Conservation (phyloP, 139 green algal genomes). For the Yamagishiella unicocca region DNA sequence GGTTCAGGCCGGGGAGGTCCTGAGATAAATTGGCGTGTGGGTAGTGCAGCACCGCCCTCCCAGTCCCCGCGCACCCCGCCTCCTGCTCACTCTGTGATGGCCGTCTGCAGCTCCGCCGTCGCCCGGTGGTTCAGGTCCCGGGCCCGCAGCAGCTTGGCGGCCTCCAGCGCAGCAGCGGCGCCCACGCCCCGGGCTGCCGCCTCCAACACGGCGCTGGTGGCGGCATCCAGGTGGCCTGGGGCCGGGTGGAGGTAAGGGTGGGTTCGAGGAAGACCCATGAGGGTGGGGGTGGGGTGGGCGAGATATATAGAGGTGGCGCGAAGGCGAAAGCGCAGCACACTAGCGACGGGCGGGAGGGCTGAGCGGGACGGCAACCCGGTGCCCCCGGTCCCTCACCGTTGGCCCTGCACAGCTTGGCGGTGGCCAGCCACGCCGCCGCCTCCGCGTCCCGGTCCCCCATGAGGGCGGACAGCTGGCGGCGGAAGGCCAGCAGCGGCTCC, state of each 20-base stretch:
- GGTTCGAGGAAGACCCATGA: too few species aligned
- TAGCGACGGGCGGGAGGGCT: too few species aligned
- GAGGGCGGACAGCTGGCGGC: conserved; percentile 78
- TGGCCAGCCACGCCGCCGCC: conserved; percentile 84
- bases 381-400: conserved; percentile 50
- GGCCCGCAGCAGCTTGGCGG: conserved; percentile 89
- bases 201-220: conserved; percentile 85
- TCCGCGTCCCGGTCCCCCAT: conserved; percentile 66
- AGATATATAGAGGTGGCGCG: too few species aligned
- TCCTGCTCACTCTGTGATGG: conserved; percentile 46
- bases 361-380: background rate
- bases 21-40: background rate
- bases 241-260: background rate
- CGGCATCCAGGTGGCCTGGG: conserved; percentile 87
- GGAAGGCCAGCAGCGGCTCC: conserved; percentile 90
- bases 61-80: background rate
- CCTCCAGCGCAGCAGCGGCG: conserved; percentile 74
- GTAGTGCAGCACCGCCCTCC: too few species aligned
- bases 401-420: conserved; percentile 86
- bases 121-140: conserved; percentile 75
- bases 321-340: too few species aligned
- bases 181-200: conserved; percentile 69
- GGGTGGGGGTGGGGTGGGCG: too few species aligned
- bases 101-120: conserved; percentile 72
- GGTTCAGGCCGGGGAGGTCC: too few species aligned